phyloP scores from a whole-genome alignment of 495 filamentous ascomycete genomes.

The Xylaria scruposa region DNA sequence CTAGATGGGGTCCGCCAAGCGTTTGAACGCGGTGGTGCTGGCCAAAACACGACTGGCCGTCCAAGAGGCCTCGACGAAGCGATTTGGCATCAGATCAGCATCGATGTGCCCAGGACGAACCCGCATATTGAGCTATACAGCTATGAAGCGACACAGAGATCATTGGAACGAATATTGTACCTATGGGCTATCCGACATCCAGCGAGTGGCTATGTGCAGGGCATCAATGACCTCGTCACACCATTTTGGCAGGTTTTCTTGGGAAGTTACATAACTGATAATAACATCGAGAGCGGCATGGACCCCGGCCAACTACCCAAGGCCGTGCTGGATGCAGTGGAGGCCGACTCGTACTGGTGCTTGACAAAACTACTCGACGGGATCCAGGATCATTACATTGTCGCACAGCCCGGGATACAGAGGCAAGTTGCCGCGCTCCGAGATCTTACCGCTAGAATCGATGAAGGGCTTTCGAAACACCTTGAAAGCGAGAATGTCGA shows the following conservation, averaged over 20 bases:
- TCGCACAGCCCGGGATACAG: constrained; percentile 95
- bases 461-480: constrained; percentile 82
- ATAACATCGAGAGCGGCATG: constrained; percentile 92
- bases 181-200: constrained; percentile 98
- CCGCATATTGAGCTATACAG: constrained; percentile 93
- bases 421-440: constrained; percentile 86
- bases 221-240: constrained; percentile 97
- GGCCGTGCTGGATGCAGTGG: constrained; percentile 92
- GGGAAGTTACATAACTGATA: constrained; percentile 89
- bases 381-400: constrained; percentile 99
- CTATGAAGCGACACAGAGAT: constrained; percentile 94
- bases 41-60: constrained; percentile 51
- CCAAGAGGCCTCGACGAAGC: constrained; percentile 87
- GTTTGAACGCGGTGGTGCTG: constrained; percentile 72
- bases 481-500: constrained; percentile 89
- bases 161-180: constrained; percentile 91
- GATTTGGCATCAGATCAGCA: constrained; percentile 98
- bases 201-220: constrained; percentile 96
- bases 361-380: constrained; percentile 95
- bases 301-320: constrained; percentile 92
- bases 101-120: constrained; percentile 96
- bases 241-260: constrained; percentile 98
- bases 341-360: constrained; percentile 98
- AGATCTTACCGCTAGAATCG: constrained; percentile 89
- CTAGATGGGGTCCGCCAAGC: constrained; percentile 94